phyloP scores from a whole-genome alignment of 495 filamentous ascomycete species.

The Lepraria neglecta region DNA sequence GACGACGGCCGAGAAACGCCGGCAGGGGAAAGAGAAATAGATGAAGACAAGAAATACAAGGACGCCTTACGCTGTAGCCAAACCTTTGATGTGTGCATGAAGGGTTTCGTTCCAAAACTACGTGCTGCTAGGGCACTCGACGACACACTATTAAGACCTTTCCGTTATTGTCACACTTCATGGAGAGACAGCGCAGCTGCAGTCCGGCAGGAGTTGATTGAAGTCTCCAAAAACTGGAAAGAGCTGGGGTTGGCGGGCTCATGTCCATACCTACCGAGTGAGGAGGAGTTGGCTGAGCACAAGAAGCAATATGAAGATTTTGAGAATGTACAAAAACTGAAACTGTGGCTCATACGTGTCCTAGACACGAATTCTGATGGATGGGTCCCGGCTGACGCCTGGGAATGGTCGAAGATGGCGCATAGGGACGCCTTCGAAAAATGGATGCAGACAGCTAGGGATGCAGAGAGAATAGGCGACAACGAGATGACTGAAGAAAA shows the following conservation, averaged over 20 bases:
- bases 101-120: slow-evolving; percentile 36
- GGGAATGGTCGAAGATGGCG: slow-evolving; percentile 34
- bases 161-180: slow-evolving; percentile 40
- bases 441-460: slow-evolving; percentile 33
- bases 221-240: slow-evolving; percentile 35
- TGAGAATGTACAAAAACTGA: slow-evolving; percentile 36
- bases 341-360: slow-evolving; percentile 30
- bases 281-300: slow-evolving; percentile 32
- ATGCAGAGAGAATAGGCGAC: slow-evolving; percentile 2
- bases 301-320: slow-evolving; percentile 35
- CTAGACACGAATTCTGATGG: slow-evolving; percentile 36
- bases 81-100: slow-evolving; percentile 27
- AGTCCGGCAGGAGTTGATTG: slow-evolving; percentile 39
- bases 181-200: slow-evolving; percentile 41
- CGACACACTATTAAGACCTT: slow-evolving; percentile 38
- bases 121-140: slow-evolving; percentile 35
- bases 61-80: slow-evolving; percentile 9
- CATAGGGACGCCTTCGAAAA: slow-evolving; percentile 35
- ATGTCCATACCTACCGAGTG: slow-evolving; percentile 36
- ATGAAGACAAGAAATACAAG: neutral
- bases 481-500: slow-evolving; percentile 30
- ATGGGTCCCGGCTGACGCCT: slow-evolving; percentile 35
- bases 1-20: slow-evolving; percentile 4
- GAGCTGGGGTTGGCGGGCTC: slow-evolving; percentile 37
- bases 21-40: neutral